Percentiles rank a stretch among this genome's conserved stretches.
Conservation (phyloP, 345 rosid genomes). For the Ceriops decandra region DNA sequence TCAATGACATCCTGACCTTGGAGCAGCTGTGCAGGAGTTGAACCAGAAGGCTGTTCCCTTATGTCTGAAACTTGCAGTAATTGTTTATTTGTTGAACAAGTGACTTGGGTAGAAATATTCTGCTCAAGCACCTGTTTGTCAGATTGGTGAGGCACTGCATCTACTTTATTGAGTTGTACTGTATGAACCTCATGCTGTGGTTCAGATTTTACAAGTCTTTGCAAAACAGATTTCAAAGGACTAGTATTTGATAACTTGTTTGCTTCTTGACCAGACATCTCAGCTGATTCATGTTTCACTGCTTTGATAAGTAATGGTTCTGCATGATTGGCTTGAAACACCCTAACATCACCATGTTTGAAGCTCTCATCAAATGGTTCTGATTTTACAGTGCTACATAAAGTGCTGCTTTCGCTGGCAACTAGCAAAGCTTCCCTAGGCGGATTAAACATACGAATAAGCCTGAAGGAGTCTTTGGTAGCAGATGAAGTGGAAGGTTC, state of each 20-base stretch:
- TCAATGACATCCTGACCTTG: constrained; percentile 7
- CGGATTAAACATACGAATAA: constrained; percentile 20
- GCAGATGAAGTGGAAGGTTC: constrained; percentile 30
- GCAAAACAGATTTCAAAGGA: constrained; percentile 25
- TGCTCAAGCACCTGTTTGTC: constrained; percentile 7
- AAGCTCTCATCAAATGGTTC: constrained; percentile 53
- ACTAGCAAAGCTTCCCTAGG: constrained; percentile 13
- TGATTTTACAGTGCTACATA: constrained; percentile 43
- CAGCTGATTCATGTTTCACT: constrained; percentile 47
- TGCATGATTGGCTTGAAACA: constrained; percentile 14
- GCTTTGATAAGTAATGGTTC: constrained; percentile 10
- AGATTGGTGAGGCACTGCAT: neutral
- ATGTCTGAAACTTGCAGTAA: neutral
- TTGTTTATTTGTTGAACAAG: constrained; percentile 6
- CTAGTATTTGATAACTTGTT: constrained; percentile 19
- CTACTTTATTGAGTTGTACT: constrained; percentile 19
- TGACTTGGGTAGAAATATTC: constrained; percentile 6
- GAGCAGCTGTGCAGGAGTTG: neutral
- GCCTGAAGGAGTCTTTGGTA: constrained; percentile 11
- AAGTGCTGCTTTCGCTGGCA: constrained; percentile 25
- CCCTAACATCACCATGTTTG: constrained; percentile 21
- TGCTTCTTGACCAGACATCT: constrained; percentile 25
- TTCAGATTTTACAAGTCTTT: constrained; percentile 49
- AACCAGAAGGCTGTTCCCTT: neutral
- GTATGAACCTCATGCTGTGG: constrained; percentile 30